Evolutionary conservation across 2,329 filamentous ascomycete species (phyloP), one percentile per base, ranked within the genome.

Genomic region (Pleurostoma richardsiae): DNA sequence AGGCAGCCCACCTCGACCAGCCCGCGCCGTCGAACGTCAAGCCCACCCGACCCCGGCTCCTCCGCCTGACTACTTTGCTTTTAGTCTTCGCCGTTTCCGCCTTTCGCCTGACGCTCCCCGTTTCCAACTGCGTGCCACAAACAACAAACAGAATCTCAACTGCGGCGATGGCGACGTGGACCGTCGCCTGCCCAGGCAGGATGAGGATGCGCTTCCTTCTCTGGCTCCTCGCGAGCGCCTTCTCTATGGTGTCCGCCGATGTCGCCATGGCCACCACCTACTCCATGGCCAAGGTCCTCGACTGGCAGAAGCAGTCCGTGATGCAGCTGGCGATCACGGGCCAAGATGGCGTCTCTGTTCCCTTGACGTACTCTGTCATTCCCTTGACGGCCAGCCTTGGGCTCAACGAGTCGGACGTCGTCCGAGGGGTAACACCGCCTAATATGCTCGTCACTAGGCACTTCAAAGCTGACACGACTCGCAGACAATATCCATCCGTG

Each of bases 401-500:
- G 2, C 50, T 73, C 43, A 76, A 77, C 43, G 60, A 62, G 48
- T 66, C 69, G 8, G 57, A 61, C 11, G 53, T 54, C 8, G 47
- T 50, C 30, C 63, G 64, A 50, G 58, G 61, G 48, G 74, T 76
- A 60, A 56, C 67, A 47, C 19, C 29, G 26, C 30, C 40, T 43
- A 10, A 30, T 29, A 30, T 38, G 3, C 3, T 10, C 47, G 49
- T 28, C 40, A 47, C 36, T 8, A 38, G 26, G 43, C 36, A 29
- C 27, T 36, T 30, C 38, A n/a, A 47, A 42, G 39, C 56, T 59
- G 45, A 55, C 44, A 40, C 42, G n/a, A n/a, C 29, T 43, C 5
- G 7, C 40, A 79, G 76, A 52, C 63, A 27, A 58, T 78, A 46
- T 55, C 58, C 33, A 67, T 80, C 38, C 54, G 61, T 10, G 78